A percentile compares a stretch with the other conserved stretches of the same genome.
Conservation (phyloP, 2,329 filamentous ascomycete genomes). For the Fusarium mexicanum region DNA sequence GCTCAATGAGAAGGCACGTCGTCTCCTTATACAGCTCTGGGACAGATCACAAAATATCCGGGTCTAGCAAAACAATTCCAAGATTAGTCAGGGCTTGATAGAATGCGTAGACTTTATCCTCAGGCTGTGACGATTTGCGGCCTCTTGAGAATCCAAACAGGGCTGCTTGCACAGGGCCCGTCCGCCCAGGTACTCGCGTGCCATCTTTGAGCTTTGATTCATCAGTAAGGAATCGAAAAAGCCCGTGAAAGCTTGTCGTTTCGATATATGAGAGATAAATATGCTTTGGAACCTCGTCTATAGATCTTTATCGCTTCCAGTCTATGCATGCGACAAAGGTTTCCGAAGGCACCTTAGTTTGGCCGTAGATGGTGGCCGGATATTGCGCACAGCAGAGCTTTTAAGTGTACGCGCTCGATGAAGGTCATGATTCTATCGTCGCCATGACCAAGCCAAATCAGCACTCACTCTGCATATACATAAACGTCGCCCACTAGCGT, state of each 20-base stretch:
- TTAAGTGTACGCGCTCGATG: background rate
- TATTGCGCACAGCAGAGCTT: background rate
- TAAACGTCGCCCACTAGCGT: background rate
- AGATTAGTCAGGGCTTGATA: background rate
- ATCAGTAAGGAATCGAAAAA: background rate
- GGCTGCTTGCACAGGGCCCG: background rate
- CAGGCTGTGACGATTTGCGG: background rate
- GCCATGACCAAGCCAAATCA: background rate
- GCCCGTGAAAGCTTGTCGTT: background rate
- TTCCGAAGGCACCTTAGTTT: background rate
- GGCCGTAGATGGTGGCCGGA: background rate
- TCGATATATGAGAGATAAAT: background rate
- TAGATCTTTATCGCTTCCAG: background rate
- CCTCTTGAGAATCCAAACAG: background rate
- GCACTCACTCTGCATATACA: background rate
- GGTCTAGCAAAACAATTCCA: background rate
- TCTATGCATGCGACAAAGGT: background rate
- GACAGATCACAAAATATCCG: background rate
- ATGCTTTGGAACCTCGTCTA: background rate
- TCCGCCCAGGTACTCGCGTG: background rate
- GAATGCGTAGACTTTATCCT: background rate
- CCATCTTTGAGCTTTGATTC: background rate
- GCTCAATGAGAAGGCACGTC: background rate
- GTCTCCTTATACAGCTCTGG: background rate
- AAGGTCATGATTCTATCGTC: background rate